Percentiles rank a stretch among this genome's conserved stretches.
phyloP scores from a whole-genome alignment of 2,329 filamentous ascomycete genomes.

The Hypoxylon sp. region DNA sequence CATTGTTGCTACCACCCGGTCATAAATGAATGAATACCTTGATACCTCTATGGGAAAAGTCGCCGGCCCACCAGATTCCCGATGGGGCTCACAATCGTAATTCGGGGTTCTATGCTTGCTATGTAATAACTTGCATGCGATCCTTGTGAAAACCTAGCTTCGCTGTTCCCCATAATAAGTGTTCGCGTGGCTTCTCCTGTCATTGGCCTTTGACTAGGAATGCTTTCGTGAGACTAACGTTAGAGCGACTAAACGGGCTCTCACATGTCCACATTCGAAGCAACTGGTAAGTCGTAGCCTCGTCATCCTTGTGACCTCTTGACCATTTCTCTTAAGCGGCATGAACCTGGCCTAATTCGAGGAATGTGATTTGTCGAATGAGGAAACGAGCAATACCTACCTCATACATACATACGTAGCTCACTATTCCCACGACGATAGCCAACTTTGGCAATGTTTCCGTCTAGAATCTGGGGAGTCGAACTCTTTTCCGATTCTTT shows the following conservation, averaged over 20 bases:
- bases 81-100: constrained; percentile 42
- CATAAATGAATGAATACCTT: constrained; percentile 40
- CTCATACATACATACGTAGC: constrained; percentile 20
- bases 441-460: constrained; percentile 26
- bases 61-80: constrained; percentile 43
- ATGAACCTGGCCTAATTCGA: constrained; percentile 17
- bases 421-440: constrained; percentile 7
- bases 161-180: constrained; percentile 40
- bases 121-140: constrained; percentile 40
- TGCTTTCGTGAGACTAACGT: constrained; percentile 42
- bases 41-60: constrained; percentile 42
- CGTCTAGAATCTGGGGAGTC: constrained; percentile 34
- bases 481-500: constrained; percentile 42
- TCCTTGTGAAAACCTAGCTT: constrained; percentile 43
- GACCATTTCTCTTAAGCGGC: constrained; percentile 24
- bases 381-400: constrained; percentile 23
- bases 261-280: constrained; percentile 43
- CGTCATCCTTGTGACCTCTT: constrained; percentile 43
- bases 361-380: constrained; percentile 32
- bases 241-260: constrained; percentile 37
- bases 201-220: constrained; percentile 40
- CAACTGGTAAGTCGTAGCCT: constrained; percentile 39
- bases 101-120: constrained; percentile 41
- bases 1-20: constrained; percentile 31
- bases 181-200: constrained; percentile 38